A percentile compares a stretch with the other conserved stretches of the same genome.
Conservation (phyloP, 371 early-diverging fungal genomes). For the Batkoa obscura region DNA sequence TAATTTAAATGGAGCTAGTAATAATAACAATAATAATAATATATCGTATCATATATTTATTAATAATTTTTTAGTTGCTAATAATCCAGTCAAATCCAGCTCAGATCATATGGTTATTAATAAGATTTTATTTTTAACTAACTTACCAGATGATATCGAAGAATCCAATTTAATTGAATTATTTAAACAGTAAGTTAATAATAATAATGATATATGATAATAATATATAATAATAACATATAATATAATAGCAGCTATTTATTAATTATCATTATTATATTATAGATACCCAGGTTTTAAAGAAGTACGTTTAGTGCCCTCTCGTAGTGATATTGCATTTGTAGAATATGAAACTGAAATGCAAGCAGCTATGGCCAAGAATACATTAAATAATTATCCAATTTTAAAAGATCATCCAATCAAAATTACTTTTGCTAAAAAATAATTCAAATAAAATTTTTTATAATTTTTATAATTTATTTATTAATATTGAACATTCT, state of each 20-base stretch:
- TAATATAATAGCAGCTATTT: background rate
- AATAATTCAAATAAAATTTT: conserved; percentile 15
- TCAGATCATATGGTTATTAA: conserved; percentile 63
- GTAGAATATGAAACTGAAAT: conserved; percentile 76
- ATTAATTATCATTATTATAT: background rate
- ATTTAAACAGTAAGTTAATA: conserved; percentile 39
- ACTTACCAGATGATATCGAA: conserved; percentile 53
- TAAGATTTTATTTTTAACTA: conserved; percentile 77
- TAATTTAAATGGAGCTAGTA: conserved; percentile 6
- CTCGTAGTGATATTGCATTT: conserved; percentile 73
- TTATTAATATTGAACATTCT: too few species aligned
- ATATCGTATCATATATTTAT: conserved; percentile 6
- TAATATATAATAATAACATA: background rate
- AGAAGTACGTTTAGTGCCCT: conserved; percentile 78
- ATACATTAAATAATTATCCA: conserved; percentile 52
- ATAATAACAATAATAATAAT: too few species aligned
- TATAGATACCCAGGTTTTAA: conserved; percentile 58
- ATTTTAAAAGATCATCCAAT: conserved; percentile 50
- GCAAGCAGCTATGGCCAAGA: conserved; percentile 58
- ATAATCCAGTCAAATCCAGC: conserved; percentile 14
- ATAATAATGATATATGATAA: too few species aligned
- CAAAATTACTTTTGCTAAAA: conserved; percentile 64
- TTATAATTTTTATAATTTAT: too few species aligned
- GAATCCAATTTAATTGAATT: conserved; percentile 35
- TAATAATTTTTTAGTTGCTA: conserved; percentile 8